phyloP scores from a whole-genome alignment of 1,139 yeast genomes.

The Zygosaccharomyces sapae region DNA sequence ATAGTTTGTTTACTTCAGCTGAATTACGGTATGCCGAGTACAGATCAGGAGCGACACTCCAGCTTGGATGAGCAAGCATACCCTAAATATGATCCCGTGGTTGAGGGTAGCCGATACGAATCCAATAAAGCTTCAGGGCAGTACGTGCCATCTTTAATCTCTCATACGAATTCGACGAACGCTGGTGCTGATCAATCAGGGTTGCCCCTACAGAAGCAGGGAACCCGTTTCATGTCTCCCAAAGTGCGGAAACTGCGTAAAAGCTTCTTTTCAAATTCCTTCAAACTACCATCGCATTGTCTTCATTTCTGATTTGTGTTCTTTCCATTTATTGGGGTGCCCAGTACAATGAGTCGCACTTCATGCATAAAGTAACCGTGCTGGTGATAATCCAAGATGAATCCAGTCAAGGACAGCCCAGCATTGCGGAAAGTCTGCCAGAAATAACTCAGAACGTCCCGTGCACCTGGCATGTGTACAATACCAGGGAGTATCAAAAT shows the following conservation, averaged over 20 bases:
- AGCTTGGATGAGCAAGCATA: too few relatives aligned
- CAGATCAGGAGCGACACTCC: too few relatives aligned
- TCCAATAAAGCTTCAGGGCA: too few relatives aligned
- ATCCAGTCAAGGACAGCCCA: conserved; percentile 5
- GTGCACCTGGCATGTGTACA: conserved; percentile 34
- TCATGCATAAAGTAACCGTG: conserved; percentile 17
- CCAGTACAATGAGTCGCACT: conserved; percentile 13
- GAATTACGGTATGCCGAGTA: too few relatives aligned
- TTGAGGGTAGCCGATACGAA: too few relatives aligned
- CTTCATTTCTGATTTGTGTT: conserved; percentile 11
- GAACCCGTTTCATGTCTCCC: conserved; percentile 10
- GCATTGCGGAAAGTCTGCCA: conserved; percentile 18
- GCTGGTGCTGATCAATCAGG: too few relatives aligned
- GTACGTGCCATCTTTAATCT: too few relatives aligned
- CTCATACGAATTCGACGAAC: too few relatives aligned
- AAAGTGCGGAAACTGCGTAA: conserved; percentile 12
- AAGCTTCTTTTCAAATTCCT: conserved; percentile 12
- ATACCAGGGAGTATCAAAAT: conserved; percentile 18
- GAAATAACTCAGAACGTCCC: too few relatives aligned
- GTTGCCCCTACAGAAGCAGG: too few relatives aligned
- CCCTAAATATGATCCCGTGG: too few relatives aligned
- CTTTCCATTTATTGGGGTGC: conserved; percentile 26
- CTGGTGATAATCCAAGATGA: conserved; percentile 22
- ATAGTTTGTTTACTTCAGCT: too few relatives aligned
- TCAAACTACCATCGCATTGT: conserved; percentile 10